Evolutionary conservation across 208 protist species (phyloP).

Genomic region (Trypanosoma congolense): DNA sequence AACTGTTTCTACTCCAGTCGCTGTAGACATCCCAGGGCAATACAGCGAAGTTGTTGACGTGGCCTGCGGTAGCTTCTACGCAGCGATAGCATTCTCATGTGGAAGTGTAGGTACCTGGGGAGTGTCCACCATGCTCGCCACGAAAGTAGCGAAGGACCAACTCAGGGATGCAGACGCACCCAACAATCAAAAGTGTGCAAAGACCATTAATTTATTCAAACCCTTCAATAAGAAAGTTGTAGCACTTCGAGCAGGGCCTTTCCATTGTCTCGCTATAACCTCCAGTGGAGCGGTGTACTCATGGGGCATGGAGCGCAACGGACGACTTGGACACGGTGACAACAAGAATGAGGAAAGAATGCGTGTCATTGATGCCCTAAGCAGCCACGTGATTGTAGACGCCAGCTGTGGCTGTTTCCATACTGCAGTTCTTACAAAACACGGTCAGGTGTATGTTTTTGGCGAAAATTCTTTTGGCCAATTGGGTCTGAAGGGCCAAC

Average conservation of each 20-base stretch:
- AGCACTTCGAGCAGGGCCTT: constrained; percentile 43
- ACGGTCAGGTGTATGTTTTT: constrained; percentile 65
- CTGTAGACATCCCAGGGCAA: constrained; percentile 4
- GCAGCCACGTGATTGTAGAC: constrained; percentile 31
- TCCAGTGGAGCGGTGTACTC: constrained; percentile 49
- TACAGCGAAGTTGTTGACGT: constrained; percentile 31
- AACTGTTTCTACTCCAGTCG: constrained; percentile 13
- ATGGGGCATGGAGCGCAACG: constrained; percentile 55
- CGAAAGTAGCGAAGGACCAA: constrained; percentile 10
- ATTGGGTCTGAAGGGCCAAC: constrained; percentile 39
- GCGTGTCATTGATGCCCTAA: constrained; percentile 42
- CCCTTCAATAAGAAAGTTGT: constrained; percentile 7
- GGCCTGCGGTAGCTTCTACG: constrained; percentile 50
- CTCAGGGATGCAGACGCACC: constrained; percentile 27
- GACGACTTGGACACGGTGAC: constrained; percentile 63
- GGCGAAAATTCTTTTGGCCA: constrained; percentile 59
- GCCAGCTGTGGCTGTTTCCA: constrained; percentile 59
- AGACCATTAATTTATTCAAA: constrained; percentile 27
- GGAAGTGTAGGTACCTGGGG: constrained; percentile 63
- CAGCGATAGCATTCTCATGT: constrained; percentile 37
- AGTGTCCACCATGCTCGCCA: constrained; percentile 39
- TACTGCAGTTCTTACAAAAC: constrained; percentile 49
- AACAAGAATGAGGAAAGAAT: constrained; percentile 32
- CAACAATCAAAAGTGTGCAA: constrained; percentile 28
- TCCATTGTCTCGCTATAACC: constrained; percentile 57